A percentile compares a stretch with the other conserved stretches of the same genome.
These are phyloP conservation scores for Triangularia verruculosa DNA, from an alignment of 2,329 filamentous ascomycete species.

Conservation along the genomic window DNA sequence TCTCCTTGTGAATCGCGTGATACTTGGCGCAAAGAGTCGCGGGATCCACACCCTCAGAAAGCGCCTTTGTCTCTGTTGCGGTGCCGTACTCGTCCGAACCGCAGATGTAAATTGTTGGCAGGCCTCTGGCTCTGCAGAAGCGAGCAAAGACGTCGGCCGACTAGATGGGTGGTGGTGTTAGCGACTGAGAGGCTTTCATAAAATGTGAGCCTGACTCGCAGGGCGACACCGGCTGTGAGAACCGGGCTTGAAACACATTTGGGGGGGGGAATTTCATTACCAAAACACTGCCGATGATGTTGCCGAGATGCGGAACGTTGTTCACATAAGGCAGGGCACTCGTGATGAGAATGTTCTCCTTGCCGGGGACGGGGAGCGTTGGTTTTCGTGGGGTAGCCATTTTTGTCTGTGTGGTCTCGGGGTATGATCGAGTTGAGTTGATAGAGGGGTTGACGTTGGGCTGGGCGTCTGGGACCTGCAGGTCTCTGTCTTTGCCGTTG, in stretches of 20 bases:
- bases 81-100: constrained; percentile 94
- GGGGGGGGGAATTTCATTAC: constrained; percentile 15
- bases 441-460: constrained; percentile 13
- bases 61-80: constrained; percentile 90
- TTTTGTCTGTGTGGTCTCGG: background rate
- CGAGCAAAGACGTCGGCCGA: constrained; percentile 83
- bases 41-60: constrained; percentile 81
- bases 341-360: constrained; percentile 87
- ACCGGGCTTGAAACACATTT: background rate
- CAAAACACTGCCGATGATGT: constrained; percentile 82
- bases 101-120: constrained; percentile 80
- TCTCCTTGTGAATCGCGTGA: constrained; percentile 81
- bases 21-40: constrained; percentile 89
- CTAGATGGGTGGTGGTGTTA: constrained; percentile 15
- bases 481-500: background rate
- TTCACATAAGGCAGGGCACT: constrained; percentile 86
- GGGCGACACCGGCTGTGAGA: background rate
- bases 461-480: constrained; percentile 1
- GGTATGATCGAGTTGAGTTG: background rate
- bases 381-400: constrained; percentile 31
- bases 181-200: background rate
- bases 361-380: constrained; percentile 65
- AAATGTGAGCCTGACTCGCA: background rate
- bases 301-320: constrained; percentile 79
- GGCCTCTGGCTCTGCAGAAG: constrained; percentile 75